Evolutionary conservation across 441 rosid species (phyloP), one percentile per base, ranked within the genome.

Genomic region (Aleurites moluccanus): DNA sequence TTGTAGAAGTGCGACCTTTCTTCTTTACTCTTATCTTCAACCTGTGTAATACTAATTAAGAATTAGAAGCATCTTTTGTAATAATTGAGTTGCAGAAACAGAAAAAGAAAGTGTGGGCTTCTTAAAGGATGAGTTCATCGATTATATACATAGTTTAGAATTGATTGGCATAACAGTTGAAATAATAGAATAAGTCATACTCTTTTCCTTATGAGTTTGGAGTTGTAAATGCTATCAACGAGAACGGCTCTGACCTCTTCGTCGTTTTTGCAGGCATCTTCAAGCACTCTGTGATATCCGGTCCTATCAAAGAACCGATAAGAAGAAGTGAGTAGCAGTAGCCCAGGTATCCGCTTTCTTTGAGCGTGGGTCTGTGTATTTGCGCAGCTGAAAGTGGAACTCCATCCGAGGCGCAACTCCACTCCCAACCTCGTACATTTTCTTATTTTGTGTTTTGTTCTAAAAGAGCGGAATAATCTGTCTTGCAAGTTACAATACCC

Each of bases 191-290:
- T n/a, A 3, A 0, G 3, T 10, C 15, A 20, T 70, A 92, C 99
- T 88, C 87, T 86, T 83, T 91, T 86, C 80, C 90, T 88, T 97
- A 94, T 94, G 64, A 89, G 93, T 70, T 94, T 93, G 35, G 99
- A 96, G 77, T 92, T 70, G 67, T 98, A 98, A 20, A 95, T 81
- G 87, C 96, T 95, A 81, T 92, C 99, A 9, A 96, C 97, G 70
- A 95, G 97, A 82, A 92, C 89, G 25, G 92, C 90, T 73, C 97
- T 88, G 52, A 95, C 93, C 86, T 92, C 99, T 67, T 81, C 88
- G 68, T 95, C 99, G 63, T 87, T 78, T 80, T 86, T 89, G 88
- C 98, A 91, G 67, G 97, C 98, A 71, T 76, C 83, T 78, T 92
- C 96, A 10, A 94, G 86, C 52, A 90, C 92, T 82, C 99, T 92